A percentile compares a stretch with the other conserved stretches of the same genome.
These are phyloP conservation scores for Macrophomina pseudophaseolina DNA, from an alignment of 2,329 filamentous ascomycete species.

Conservation along the genomic window DNA sequence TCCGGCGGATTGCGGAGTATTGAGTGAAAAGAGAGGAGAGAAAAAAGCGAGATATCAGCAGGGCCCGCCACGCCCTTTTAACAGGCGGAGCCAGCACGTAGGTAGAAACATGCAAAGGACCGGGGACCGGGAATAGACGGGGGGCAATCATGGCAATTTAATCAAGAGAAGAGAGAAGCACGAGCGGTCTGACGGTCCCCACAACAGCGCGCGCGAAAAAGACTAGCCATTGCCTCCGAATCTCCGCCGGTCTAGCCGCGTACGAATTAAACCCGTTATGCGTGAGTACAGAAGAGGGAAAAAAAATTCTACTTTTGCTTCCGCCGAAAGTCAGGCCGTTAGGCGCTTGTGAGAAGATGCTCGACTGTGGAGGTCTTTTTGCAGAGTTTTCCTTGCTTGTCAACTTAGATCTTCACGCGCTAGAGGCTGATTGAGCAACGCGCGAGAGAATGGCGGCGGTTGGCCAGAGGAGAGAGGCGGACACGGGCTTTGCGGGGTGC, in stretches of 20 bases:
- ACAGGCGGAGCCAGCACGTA: too few relatives aligned
- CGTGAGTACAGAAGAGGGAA: background rate
- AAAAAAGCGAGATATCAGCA: too few relatives aligned
- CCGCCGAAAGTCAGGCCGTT: constrained; percentile 10
- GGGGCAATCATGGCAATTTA: background rate
- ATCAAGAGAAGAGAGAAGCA: background rate
- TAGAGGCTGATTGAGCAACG: too few relatives aligned
- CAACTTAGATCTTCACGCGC: background rate
- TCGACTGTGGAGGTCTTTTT: background rate
- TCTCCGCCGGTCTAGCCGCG: constrained; percentile 12
- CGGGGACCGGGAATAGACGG: background rate
- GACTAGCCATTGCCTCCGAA: background rate
- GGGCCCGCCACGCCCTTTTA: too few relatives aligned
- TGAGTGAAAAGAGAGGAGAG: too few relatives aligned
- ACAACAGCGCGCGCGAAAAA: background rate
- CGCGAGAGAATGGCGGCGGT: too few relatives aligned
- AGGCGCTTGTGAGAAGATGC: background rate
- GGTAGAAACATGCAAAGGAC: background rate
- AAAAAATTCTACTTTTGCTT: background rate
- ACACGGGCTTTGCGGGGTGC: too few relatives aligned
- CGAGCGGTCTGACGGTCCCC: background rate
- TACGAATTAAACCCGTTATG: background rate
- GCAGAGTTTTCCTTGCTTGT: background rate
- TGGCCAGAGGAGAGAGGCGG: too few relatives aligned
- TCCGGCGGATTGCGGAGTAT: too few relatives aligned